Percentiles rank a stretch among this genome's conserved stretches.
Evolutionary conservation across 208 protist genomes (phyloP).

Genomic region (Herpetomonas tarakana): DNA sequence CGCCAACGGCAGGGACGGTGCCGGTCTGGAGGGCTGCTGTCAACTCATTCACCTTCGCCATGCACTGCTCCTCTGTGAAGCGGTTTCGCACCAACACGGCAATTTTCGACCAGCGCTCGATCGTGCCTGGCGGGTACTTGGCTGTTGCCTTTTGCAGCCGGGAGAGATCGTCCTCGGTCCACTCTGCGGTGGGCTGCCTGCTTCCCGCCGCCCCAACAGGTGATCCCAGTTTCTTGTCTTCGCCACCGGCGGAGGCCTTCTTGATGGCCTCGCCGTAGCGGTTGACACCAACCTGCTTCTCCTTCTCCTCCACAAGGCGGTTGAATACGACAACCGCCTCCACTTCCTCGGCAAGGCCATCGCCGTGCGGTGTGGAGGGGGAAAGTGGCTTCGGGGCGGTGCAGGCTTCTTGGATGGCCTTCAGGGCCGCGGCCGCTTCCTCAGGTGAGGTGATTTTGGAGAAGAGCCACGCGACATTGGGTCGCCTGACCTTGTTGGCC

Average conservation of each 20-base stretch:
- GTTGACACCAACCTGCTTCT: constrained; percentile 61
- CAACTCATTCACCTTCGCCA: constrained; percentile 90
- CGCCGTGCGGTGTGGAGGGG: constrained; percentile 11
- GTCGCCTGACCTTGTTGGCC: constrained; percentile 40
- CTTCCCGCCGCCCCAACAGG: neutral
- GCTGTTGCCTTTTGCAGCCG: constrained; percentile 93
- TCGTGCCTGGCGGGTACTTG: constrained; percentile 91
- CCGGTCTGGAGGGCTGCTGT: constrained; percentile 51
- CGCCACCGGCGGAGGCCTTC: constrained; percentile 19
- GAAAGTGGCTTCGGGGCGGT: constrained; percentile 14
- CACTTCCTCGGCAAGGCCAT: constrained; percentile 25
- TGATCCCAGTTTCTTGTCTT: constrained; percentile 15
- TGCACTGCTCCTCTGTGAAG: constrained; percentile 87
- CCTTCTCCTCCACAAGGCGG: constrained; percentile 42
- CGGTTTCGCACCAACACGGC: constrained; percentile 61
- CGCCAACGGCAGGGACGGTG: constrained; percentile 6
- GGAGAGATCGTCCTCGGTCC: constrained; percentile 91
- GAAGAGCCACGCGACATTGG: constrained; percentile 77
- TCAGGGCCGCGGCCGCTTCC: constrained; percentile 30
- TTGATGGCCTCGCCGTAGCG: constrained; percentile 87
- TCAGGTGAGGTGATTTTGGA: constrained; percentile 44
- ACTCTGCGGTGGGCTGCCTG: constrained; percentile 28
- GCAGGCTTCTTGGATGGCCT: constrained; percentile 25
- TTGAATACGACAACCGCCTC: constrained; percentile 79
- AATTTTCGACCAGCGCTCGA: constrained; percentile 93